Evolutionary conservation across 768 basidiomycete genomes (phyloP).

Genomic region (Leucogyrophana mollusca): DNA sequence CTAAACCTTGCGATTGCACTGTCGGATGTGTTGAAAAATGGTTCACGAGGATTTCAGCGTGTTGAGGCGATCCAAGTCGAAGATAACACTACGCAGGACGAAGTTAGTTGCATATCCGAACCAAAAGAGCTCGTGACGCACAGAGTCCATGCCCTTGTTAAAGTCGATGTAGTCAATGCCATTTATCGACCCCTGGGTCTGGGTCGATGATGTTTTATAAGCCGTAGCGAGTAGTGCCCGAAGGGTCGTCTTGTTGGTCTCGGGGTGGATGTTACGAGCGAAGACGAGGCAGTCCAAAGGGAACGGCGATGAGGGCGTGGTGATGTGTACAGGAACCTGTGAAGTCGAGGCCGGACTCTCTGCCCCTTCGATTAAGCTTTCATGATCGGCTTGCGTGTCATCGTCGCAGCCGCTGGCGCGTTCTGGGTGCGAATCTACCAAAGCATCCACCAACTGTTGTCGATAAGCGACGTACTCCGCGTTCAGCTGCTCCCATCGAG

Average conservation of each 20-base stretch:
- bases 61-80: constrained; percentile 54
- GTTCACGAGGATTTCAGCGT: constrained; percentile 43
- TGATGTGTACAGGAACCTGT: constrained; percentile 4
- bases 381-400: neutral
- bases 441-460: constrained; percentile 48
- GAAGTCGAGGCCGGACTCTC: neutral
- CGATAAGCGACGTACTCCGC: constrained; percentile 71
- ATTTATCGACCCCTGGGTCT: constrained; percentile 10
- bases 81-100: constrained; percentile 62
- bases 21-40: constrained; percentile 39
- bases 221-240: constrained; percentile 53
- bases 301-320: constrained; percentile 37
- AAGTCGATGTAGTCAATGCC: constrained; percentile 80
- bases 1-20: constrained; percentile 52
- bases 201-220: constrained; percentile 22
- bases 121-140: constrained; percentile 29
- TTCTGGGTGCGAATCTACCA: constrained; percentile 21
- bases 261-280: constrained; percentile 65
- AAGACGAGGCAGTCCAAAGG: constrained; percentile 70
- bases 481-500: constrained; percentile 61
- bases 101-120: neutral
- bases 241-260: constrained; percentile 81
- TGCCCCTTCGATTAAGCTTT: neutral
- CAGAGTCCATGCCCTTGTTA: constrained; percentile 72
- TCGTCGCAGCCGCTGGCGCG: neutral